Percentiles rank a stretch among this genome's conserved stretches.
Evolutionary conservation across 2,329 filamentous ascomycete species (phyloP).

Genomic region (Aspergillus glaucus): DNA sequence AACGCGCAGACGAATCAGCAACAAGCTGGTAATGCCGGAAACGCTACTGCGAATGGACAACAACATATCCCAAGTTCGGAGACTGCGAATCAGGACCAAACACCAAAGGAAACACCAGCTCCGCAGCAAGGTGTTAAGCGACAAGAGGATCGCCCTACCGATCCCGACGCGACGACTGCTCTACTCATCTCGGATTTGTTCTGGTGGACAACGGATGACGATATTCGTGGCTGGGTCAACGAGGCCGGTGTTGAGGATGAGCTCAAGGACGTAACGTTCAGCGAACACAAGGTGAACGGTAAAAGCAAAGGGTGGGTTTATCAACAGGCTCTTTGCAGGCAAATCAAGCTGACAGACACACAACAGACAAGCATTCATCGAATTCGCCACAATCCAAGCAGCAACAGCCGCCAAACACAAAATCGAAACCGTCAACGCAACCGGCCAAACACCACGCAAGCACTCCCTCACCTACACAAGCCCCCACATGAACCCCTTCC

Average conservation of each 20-base stretch:
- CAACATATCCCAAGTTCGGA: conserved; percentile 14
- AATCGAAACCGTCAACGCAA: conserved; percentile 61
- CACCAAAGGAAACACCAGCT: conserved; percentile 17
- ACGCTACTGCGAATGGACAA: conserved; percentile 19
- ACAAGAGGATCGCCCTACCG: conserved; percentile 54
- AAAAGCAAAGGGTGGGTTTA: conserved; percentile 83
- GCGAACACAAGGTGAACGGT: conserved; percentile 97
- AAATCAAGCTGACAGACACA: background rate
- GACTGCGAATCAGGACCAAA: conserved; percentile 14
- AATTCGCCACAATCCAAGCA: conserved; percentile 76
- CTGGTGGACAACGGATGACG: conserved; percentile 97
- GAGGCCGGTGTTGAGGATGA: conserved; percentile 76
- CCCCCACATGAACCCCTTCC: conserved; percentile 77
- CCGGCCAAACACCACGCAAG: conserved; percentile 56
- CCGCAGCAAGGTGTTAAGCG: conserved; percentile 56
- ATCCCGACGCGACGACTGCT: conserved; percentile 60
- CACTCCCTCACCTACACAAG: conserved; percentile 68
- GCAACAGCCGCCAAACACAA: conserved; percentile 77
- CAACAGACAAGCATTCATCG: conserved; percentile 67
- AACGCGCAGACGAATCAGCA: conserved; percentile 7
- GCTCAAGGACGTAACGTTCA: conserved; percentile 89
- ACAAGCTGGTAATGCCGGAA: conserved; percentile 21
- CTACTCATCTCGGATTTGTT: conserved; percentile 82
- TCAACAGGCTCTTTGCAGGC: background rate
- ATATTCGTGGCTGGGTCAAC: conserved; percentile 79